Evolutionary conservation across 768 basidiomycete genomes (phyloP).

Genomic region (Suillus occidentalis): DNA sequence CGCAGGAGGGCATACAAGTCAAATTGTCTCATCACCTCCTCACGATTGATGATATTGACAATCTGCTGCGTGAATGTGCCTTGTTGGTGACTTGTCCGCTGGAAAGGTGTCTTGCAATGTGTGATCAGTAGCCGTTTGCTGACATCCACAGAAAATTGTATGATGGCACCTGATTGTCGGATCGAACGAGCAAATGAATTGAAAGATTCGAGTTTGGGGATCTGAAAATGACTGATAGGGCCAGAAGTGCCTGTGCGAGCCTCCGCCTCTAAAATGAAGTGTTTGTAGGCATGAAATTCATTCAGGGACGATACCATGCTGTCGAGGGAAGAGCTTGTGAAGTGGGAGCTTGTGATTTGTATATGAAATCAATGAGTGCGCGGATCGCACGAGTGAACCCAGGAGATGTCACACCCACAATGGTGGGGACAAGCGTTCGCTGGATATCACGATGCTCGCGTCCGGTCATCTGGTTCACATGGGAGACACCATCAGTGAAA

Average conservation of each 20-base stretch:
- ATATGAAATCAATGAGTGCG: slow-evolving; percentile 5
- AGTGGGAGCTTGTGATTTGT: background rate
- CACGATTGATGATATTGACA: too few relatives aligned
- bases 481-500: slow-evolving; percentile 38
- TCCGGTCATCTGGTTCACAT: slow-evolving; percentile 42
- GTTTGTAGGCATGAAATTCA: background rate
- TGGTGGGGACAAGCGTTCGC: slow-evolving; percentile 31
- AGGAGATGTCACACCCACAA: slow-evolving; percentile 12
- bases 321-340: background rate
- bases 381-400: background rate
- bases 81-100: too few relatives aligned
- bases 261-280: slow-evolving; percentile 1
- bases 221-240: slow-evolving; percentile 19
- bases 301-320: background rate
- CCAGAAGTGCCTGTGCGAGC: background rate
- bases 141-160: too few relatives aligned
- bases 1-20: too few relatives aligned
- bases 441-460: slow-evolving; percentile 39
- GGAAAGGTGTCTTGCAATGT: too few relatives aligned
- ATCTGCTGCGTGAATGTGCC: too few relatives aligned
- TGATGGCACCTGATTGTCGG: too few relatives aligned
- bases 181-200: too few relatives aligned
- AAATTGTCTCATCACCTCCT: too few relatives aligned
- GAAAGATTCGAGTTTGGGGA: too few relatives aligned
- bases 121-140: too few relatives aligned